A percentile compares a stretch with the other conserved stretches of the same genome.
Evolutionary conservation across 768 basidiomycete species (phyloP).

Genomic region (Multifurca ochricompacta): DNA sequence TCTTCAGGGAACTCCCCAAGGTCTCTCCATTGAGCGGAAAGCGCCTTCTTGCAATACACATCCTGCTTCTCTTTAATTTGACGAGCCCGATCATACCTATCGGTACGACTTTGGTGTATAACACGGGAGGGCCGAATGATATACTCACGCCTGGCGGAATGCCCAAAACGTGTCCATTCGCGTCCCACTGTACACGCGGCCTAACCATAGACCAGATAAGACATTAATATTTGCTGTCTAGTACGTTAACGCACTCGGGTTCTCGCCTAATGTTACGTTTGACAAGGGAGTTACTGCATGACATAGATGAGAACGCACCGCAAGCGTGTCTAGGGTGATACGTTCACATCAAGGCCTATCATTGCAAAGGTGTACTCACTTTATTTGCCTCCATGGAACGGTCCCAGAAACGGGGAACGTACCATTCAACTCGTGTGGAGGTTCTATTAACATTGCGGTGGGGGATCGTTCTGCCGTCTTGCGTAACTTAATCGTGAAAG

Average conservation of each 20-base stretch:
- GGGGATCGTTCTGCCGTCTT: conserved; percentile 63
- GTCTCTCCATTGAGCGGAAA: conserved; percentile 39
- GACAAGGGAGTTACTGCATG: background rate
- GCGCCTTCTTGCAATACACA: conserved; percentile 48
- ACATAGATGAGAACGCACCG: conserved; percentile 26
- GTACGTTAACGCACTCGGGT: conserved; percentile 32
- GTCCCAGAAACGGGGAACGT: conserved; percentile 28
- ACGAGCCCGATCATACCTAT: conserved; percentile 56
- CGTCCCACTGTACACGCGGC: conserved; percentile 23
- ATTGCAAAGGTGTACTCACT: conserved; percentile 33
- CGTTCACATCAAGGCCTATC: background rate
- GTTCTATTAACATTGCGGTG: conserved; percentile 62
- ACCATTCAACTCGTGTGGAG: conserved; percentile 49
- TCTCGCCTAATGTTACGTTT: conserved; percentile 40
- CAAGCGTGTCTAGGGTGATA: conserved; percentile 48
- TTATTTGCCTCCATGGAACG: conserved; percentile 60
- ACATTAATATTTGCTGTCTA: background rate
- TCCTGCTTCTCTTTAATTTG: conserved; percentile 63
- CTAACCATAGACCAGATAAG: conserved; percentile 9
- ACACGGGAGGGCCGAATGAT: background rate
- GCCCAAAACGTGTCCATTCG: conserved; percentile 71
- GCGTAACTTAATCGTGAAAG: conserved; percentile 69
- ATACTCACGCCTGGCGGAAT: conserved; percentile 48
- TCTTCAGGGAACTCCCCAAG: conserved; percentile 59
- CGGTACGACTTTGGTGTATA: background rate